These are phyloP conservation scores for Exsudoporus frostii DNA, from an alignment of 768 basidiomycete genomes.

Conservation along the genomic window DNA sequence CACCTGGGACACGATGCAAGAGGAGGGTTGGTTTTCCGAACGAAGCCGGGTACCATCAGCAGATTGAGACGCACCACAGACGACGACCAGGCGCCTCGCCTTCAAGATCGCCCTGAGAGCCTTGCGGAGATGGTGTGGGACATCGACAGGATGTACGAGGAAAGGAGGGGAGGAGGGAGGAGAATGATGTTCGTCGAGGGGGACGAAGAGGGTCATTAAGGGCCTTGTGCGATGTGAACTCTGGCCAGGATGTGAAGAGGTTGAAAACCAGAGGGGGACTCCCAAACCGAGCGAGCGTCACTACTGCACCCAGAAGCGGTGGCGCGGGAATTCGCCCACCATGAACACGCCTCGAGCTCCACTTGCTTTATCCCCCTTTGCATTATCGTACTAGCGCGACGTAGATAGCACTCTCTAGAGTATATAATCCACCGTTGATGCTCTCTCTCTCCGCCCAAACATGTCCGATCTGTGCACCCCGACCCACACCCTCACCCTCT, in stretches of 20 bases:
- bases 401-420: not conserved
- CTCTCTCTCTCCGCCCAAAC: not conserved
- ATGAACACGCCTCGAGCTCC: not conserved
- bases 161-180: slow-evolving; percentile 56
- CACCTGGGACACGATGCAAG: slow-evolving; percentile 46
- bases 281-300: slow-evolving; percentile 10
- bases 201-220: slow-evolving; percentile 64
- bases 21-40: not conserved
- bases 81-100: slow-evolving; percentile 80
- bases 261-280: slow-evolving; percentile 22
- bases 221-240: slow-evolving; percentile 27
- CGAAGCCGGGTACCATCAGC: slow-evolving; percentile 10
- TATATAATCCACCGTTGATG: slow-evolving; percentile 6
- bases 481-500: slow-evolving; percentile 22
- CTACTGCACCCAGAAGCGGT: slow-evolving; percentile 6
- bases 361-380: slow-evolving; percentile 10
- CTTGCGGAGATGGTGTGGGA: slow-evolving; percentile 45
- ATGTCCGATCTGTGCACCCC: slow-evolving; percentile 16
- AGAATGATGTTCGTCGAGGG: slow-evolving; percentile 48
- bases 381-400: slow-evolving; percentile 14
- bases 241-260: slow-evolving; percentile 18
- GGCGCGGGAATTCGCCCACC: slow-evolving; percentile 27
- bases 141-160: slow-evolving; percentile 46
- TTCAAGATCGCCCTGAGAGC: slow-evolving; percentile 68
- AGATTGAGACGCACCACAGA: slow-evolving; percentile 62